Percentiles rank a stretch among this genome's conserved stretches.
phyloP scores from a whole-genome alignment of 495 filamentous ascomycete species.

The Daldinia bambusicola region DNA sequence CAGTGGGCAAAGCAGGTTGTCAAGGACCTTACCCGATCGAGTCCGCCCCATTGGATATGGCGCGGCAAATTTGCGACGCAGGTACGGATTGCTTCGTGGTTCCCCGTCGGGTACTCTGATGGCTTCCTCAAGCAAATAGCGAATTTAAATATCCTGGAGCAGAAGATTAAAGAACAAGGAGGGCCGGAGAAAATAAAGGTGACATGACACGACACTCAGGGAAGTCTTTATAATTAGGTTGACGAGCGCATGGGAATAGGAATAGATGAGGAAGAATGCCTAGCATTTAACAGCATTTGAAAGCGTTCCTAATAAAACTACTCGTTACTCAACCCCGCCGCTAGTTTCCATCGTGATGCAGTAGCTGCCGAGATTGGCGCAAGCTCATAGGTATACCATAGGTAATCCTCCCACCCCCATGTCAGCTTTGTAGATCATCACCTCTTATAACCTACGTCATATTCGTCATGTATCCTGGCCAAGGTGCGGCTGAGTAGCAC shows the following conservation, averaged over 20 bases:
- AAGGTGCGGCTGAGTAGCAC: background rate
- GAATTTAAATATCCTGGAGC: background rate
- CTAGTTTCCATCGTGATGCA: background rate
- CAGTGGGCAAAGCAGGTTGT: background rate
- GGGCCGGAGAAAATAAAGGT: background rate
- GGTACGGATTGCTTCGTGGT: background rate
- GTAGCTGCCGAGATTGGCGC: background rate
- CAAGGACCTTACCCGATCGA: background rate
- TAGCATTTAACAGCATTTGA: no score
- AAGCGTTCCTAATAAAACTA: no score
- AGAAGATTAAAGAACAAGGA: slow-evolving; percentile 3
- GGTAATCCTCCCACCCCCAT: background rate
- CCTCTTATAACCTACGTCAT: slow-evolving; percentile 2
- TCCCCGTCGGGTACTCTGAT: background rate
- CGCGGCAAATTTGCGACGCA: background rate
- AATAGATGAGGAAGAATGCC: no score
- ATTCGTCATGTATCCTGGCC: background rate
- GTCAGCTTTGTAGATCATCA: background rate
- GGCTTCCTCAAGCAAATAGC: background rate
- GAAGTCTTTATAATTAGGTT: no score
- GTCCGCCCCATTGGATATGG: slow-evolving; percentile 1
- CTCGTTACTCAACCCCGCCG: background rate
- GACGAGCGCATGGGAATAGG: no score
- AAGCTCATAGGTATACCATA: no score
- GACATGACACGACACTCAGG: background rate